Conservation (phyloP, 768 basidiomycete genomes). For the Panus rudis region DNA sequence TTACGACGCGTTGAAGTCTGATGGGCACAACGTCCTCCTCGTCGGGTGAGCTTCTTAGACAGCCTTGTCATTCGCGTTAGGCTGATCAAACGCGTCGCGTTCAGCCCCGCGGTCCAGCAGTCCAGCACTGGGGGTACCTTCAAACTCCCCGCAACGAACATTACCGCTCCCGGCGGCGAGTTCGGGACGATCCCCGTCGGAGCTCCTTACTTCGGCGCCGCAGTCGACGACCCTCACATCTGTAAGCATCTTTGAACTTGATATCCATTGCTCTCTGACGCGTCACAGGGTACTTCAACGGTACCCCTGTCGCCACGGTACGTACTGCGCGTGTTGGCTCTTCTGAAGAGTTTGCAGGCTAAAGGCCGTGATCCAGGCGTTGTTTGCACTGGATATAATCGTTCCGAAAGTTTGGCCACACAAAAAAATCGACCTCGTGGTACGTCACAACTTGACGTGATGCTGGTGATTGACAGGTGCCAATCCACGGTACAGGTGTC, state of each 20-base stretch:
- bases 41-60: conserved; percentile 18
- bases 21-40: conserved; percentile 24
- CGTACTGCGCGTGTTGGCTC: not conserved
- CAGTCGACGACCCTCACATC: conserved; percentile 17
- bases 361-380: conserved; percentile 6
- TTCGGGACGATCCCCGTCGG: conserved; percentile 24
- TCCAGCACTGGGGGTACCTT: conserved; percentile 27
- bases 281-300: conserved; percentile 24
- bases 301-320: conserved; percentile 25
- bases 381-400: conserved; percentile 25
- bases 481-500: no score
- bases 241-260: conserved; percentile 15
- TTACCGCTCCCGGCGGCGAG: conserved; percentile 25
- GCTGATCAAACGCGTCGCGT: not conserved
- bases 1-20: conserved; percentile 18
- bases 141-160: conserved; percentile 23
- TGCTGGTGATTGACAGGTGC: no score
- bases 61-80: not conserved
- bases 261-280: no score
- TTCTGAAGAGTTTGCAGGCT: not conserved
- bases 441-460: no score
- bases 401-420: conserved; percentile 20
- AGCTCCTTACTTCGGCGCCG: conserved; percentile 25
- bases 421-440: conserved; percentile 22
- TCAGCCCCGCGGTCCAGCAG: conserved; percentile 25